Evolutionary conservation across 805 yeast species (phyloP).

Genomic region (Zygoascus ofunaensis): DNA sequence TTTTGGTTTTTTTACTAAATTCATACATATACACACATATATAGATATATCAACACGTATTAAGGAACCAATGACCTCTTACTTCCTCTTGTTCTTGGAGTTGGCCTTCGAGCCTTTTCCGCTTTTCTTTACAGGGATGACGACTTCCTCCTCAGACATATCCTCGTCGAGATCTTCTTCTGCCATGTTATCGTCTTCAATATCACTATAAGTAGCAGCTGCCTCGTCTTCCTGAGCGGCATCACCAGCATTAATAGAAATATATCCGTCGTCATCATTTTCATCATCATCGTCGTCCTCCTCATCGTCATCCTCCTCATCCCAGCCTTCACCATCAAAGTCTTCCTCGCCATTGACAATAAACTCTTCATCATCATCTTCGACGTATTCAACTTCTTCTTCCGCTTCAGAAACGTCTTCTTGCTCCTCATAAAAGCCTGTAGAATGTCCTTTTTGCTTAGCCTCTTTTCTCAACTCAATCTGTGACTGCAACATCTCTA

Average conservation of each 20-base stretch:
- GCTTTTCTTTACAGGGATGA: conserved; percentile 1
- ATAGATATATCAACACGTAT: too few species aligned
- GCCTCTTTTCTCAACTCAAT: conserved; percentile 54
- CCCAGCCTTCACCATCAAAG: conserved; percentile 30
- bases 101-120: background rate
- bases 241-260: conserved; percentile 23
- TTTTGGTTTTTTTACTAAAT: too few species aligned
- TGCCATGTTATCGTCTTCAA: conserved; percentile 9
- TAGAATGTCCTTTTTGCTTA: background rate
- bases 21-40: too few species aligned
- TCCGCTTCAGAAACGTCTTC: conserved; percentile 26
- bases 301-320: conserved; percentile 36
- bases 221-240: conserved; percentile 20
- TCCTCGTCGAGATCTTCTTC: conserved; percentile 16
- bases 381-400: conserved; percentile 30
- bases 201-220: conserved; percentile 9
- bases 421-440: conserved; percentile 23
- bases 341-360: conserved; percentile 41
- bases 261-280: conserved; percentile 17
- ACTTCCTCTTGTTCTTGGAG: background rate
- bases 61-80: too few species aligned
- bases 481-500: conserved; percentile 70
- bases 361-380: conserved; percentile 32
- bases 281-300: conserved; percentile 30
- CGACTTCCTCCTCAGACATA: conserved; percentile 14